A percentile compares a stretch with the other conserved stretches of the same genome.
These are phyloP conservation scores for Podaxis sp. DNA, from an alignment of 768 basidiomycete genomes.

Conservation along the genomic window DNA sequence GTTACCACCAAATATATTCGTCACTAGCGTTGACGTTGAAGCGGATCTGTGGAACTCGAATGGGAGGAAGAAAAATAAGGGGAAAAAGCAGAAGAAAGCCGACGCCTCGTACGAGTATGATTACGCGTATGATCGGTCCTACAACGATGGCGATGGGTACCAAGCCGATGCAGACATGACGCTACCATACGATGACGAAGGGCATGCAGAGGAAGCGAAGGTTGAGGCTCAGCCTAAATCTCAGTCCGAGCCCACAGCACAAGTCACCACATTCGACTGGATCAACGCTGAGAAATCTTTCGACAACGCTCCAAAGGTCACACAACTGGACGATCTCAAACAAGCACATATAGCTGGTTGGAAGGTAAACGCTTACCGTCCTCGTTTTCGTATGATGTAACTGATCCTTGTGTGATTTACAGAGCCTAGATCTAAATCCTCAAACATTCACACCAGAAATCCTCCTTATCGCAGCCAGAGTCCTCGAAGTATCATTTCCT, in stretches of 20 bases:
- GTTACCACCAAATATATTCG: constrained; percentile 63
- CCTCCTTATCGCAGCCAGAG: constrained; percentile 45
- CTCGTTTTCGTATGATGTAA: background rate
- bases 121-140: constrained; percentile 6
- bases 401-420: background rate
- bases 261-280: constrained; percentile 36
- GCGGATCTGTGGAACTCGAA: constrained; percentile 35
- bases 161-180: constrained; percentile 19
- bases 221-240: background rate
- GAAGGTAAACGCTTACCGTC: constrained; percentile 41
- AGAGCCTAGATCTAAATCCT: constrained; percentile 63
- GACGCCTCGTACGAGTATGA: background rate
- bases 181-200: constrained; percentile 21
- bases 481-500: constrained; percentile 26
- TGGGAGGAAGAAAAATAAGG: constrained; percentile 29
- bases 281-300: constrained; percentile 30
- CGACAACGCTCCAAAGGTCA: constrained; percentile 26
- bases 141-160: constrained; percentile 16
- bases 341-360: constrained; percentile 41
- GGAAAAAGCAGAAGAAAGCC: constrained; percentile 29
- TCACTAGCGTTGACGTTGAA: constrained; percentile 74
- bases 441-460: constrained; percentile 60
- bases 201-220: constrained; percentile 17
- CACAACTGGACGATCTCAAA: constrained; percentile 24
- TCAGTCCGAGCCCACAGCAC: constrained; percentile 1